Conservation (phyloP, 371 early-diverging fungal genomes). For the Cokeromyces recurvatus region DNA sequence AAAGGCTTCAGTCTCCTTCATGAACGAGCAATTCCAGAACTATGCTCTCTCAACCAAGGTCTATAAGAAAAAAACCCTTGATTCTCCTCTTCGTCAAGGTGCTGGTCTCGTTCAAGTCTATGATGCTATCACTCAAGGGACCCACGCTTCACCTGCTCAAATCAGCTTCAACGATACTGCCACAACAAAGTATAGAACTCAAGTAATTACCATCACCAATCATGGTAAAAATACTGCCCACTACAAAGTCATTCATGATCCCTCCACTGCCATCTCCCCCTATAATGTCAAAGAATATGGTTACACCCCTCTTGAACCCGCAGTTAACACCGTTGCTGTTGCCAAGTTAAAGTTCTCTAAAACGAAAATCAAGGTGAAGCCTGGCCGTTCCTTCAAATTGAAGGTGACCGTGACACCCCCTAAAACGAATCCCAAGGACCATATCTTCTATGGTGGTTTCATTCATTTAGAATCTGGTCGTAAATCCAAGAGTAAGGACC, state of each 20-base stretch:
- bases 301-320: slow-evolving; percentile 28
- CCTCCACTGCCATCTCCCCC: slow-evolving; percentile 36
- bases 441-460: slow-evolving; percentile 34
- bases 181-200: slow-evolving; percentile 24
- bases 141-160: slow-evolving; percentile 53
- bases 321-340: slow-evolving; percentile 15
- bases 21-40: slow-evolving; percentile 46
- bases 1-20: slow-evolving; percentile 12
- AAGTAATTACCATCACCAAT: slow-evolving; percentile 56
- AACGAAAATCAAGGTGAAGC: slow-evolving; percentile 28
- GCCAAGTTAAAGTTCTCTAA: slow-evolving; percentile 34
- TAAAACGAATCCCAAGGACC: slow-evolving; percentile 29
- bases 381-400: slow-evolving; percentile 39
- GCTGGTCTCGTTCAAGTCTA: slow-evolving; percentile 70
- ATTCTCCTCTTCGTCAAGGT: slow-evolving; percentile 54
- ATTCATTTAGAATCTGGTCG: slow-evolving; percentile 20
- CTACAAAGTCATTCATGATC: slow-evolving; percentile 41
- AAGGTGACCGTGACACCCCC: slow-evolving; percentile 44
- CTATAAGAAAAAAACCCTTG: slow-evolving; percentile 4
- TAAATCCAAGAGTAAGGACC: slow-evolving; percentile 14
- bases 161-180: slow-evolving; percentile 66
- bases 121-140: slow-evolving; percentile 50
- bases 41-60: slow-evolving; percentile 23
- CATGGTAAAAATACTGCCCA: slow-evolving; percentile 41
- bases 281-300: slow-evolving; percentile 24